These are phyloP conservation scores for Ensete glaucum DNA, from an alignment of 176 grass and related monocot species.

Conservation along the genomic window DNA sequence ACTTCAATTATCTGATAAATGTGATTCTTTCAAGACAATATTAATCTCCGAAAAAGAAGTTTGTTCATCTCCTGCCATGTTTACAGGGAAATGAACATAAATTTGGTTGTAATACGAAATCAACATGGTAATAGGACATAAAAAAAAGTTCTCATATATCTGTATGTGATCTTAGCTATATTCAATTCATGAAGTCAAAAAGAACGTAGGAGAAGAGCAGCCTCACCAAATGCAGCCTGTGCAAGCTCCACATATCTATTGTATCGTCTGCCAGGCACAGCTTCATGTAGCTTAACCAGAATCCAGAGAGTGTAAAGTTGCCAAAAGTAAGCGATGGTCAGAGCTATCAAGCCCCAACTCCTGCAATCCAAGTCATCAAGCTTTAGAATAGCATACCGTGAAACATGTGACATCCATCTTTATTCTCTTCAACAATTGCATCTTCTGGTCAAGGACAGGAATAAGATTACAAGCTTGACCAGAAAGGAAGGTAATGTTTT, in stretches of 20 bases:
- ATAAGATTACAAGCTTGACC: background rate
- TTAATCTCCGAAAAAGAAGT: too few relatives aligned
- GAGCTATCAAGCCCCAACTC: slow-evolving; percentile 94
- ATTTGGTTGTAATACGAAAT: too few relatives aligned
- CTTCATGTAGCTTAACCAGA: slow-evolving; percentile 98
- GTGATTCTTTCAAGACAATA: too few relatives aligned
- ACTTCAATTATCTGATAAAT: too few relatives aligned
- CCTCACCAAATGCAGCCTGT: slow-evolving; percentile 94
- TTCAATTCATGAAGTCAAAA: background rate
- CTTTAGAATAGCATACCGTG: background rate
- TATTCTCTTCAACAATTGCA: background rate
- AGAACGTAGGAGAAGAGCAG: slow-evolving; percentile 12
- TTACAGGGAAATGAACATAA: too few relatives aligned
- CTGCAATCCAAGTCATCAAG: slow-evolving; percentile 33
- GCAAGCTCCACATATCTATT: slow-evolving; percentile 97
- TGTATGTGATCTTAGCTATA: background rate
- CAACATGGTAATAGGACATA: too few relatives aligned
- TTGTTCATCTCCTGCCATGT: too few relatives aligned
- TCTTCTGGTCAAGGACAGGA: background rate
- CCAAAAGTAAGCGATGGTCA: slow-evolving; percentile 90
- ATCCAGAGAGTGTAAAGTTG: slow-evolving; percentile 95
- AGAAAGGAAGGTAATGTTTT: too few relatives aligned
- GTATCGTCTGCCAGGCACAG: slow-evolving; percentile 87
- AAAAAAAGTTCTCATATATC: background rate
- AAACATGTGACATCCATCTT: slow-evolving; percentile 3